These are phyloP conservation scores for Dactylonectria estremocensis DNA, from an alignment of 2,329 filamentous ascomycete genomes.

Conservation along the genomic window DNA sequence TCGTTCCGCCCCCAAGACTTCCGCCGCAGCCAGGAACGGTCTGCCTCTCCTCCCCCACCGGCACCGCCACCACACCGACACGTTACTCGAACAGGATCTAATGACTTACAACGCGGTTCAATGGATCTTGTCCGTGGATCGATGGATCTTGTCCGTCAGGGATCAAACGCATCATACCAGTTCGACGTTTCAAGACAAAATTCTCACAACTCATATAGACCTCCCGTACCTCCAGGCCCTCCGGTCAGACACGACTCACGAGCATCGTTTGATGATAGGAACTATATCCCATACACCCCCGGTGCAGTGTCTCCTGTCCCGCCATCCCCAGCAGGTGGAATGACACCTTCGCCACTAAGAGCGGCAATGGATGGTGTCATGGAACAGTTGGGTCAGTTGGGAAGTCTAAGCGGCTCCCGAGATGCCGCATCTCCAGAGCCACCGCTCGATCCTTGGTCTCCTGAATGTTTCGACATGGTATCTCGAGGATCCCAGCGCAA, in stretches of 20 bases:
- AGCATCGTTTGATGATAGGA: slow-evolving; percentile 53
- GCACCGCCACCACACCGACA: slow-evolving; percentile 89
- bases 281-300: slow-evolving; percentile 61
- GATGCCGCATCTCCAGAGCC: slow-evolving; percentile 70
- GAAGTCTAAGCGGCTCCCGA: slow-evolving; percentile 65
- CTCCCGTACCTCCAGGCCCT: slow-evolving; percentile 36
- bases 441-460: slow-evolving; percentile 86
- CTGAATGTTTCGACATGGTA: slow-evolving; percentile 82
- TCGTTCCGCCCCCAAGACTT: slow-evolving; percentile 48
- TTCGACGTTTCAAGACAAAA: slow-evolving; percentile 54
- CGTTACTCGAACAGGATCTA: slow-evolving; percentile 58
- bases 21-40: slow-evolving; percentile 51
- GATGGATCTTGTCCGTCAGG: slow-evolving; percentile 52
- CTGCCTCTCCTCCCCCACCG: slow-evolving; percentile 81
- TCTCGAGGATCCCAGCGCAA: slow-evolving; percentile 48
- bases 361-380: slow-evolving; percentile 99
- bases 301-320: slow-evolving; percentile 75
- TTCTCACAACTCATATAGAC: slow-evolving; percentile 57
- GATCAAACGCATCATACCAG: slow-evolving; percentile 55
- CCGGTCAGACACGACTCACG: slow-evolving; percentile 43
- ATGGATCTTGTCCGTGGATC: slow-evolving; percentile 47
- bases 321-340: slow-evolving; percentile 75
- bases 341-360: slow-evolving; percentile 91
- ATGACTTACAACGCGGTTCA: slow-evolving; percentile 52
- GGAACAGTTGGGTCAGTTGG: slow-evolving; percentile 91